A percentile compares a stretch with the other conserved stretches of the same genome.
Evolutionary conservation across 352 stramenopile genomes (phyloP).

Genomic region (Globisporangium canariense): DNA sequence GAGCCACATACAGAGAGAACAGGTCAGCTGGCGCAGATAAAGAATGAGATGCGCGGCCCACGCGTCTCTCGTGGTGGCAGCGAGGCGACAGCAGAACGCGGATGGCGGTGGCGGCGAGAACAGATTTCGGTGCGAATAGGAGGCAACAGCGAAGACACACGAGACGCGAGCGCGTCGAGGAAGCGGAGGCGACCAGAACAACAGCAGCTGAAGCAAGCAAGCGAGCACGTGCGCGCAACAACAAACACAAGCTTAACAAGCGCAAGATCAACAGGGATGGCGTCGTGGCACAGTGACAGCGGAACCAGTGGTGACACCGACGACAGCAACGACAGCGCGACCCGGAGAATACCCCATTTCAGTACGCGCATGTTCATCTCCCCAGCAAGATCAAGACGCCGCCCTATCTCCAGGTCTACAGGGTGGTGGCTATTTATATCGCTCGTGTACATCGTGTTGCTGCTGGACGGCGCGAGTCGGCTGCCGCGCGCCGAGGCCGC

Average conservation of each 20-base stretch:
- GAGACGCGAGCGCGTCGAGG: not conserved
- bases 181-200: slow-evolving; percentile 9
- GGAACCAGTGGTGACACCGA: not conserved
- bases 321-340: not conserved
- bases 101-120: not conserved
- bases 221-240: not conserved
- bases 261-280: not conserved
- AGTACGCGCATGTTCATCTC: not conserved
- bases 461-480: slow-evolving; percentile 14
- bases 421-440: slow-evolving; percentile 8
- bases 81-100: not conserved
- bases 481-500: slow-evolving; percentile 34
- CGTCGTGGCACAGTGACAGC: not conserved
- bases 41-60: slow-evolving; percentile 14
- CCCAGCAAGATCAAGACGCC: not conserved
- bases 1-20: not conserved
- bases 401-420: not conserved
- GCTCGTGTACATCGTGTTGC: slow-evolving; percentile 26
- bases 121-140: not conserved
- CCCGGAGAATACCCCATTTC: not conserved
- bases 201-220: not conserved
- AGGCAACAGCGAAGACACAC: not conserved
- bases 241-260: not conserved
- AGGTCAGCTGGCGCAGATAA: slow-evolving; percentile 1
- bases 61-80: slow-evolving; percentile 2